Base-by-base conservation (phyloP, 2,329 filamentous ascomycete species). In the Periconia macrospinosa region DNA sequence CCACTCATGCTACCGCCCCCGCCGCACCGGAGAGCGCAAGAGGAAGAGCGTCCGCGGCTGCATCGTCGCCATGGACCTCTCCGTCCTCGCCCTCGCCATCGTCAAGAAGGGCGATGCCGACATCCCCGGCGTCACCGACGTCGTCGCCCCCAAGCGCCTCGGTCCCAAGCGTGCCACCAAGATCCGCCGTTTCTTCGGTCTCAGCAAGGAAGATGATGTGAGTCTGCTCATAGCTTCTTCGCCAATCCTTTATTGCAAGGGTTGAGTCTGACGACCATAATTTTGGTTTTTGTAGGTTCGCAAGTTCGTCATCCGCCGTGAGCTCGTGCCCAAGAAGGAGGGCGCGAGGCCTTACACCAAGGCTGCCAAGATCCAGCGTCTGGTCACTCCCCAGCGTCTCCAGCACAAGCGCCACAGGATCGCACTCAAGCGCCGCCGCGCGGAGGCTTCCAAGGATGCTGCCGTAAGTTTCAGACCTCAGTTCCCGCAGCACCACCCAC, bases 121-220 rank as follows among this genome's bases (percentile, higher is more conserved):
- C 60, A 88, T 99, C 78, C 93, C 94, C 79, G 94, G 94, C 75
- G 83, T 99, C 68, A 99, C 94, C 84, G 94, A 99, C 81, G 87
- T 89, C 79, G 92, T 97, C 77, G 90, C 96, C 86, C 94, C 94
- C 81, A 99, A 99, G 91, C 90, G 94, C 75, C 90, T 99, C 77
- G 94, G 94, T 73, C 94, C 94, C 84, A 99, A 99, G 92, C 91
- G 94, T 77, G 94, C 94, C 78, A 96, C 92, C 84, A 99, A 97
- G 92, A 97, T 99, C 84, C 91, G 93, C 82, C 89, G 88, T 79
- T 99, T 99, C 90, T 99, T 97, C 85, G 88, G 91, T 84, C 90
- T 99, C 87, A 93, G 89, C 90, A 97, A 97, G 92, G 92, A 97
- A 89, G 94, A 99, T 86, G 94, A 99, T 90, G 93, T 97, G 90